Evolutionary conservation across 208 protist species (phyloP).

Genomic region (Leptomonas seymouri): DNA sequence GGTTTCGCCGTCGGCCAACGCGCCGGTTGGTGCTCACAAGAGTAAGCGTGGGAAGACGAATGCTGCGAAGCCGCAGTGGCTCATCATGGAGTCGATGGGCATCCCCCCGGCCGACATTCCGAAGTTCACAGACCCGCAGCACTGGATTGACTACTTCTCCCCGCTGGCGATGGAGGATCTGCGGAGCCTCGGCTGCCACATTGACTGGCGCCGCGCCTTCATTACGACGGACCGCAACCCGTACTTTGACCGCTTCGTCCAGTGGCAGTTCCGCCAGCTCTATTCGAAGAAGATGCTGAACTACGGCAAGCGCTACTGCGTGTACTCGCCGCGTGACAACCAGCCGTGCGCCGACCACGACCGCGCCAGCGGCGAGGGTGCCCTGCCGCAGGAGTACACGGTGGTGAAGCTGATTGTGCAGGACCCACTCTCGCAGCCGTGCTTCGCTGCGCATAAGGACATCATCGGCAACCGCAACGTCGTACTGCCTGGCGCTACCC

Average conservation of each 20-base stretch:
- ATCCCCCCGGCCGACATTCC: slow-evolving; percentile 97
- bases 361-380: slow-evolving; percentile 97
- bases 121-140: slow-evolving; percentile 97
- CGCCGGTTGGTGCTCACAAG: slow-evolving; percentile 59
- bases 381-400: slow-evolving; percentile 98
- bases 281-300: slow-evolving; percentile 90
- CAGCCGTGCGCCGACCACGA: slow-evolving; percentile 99
- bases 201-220: slow-evolving; percentile 99
- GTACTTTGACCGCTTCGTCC: slow-evolving; percentile 99
- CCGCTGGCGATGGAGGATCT: slow-evolving; percentile 96
- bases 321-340: slow-evolving; percentile 98
- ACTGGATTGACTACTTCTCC: slow-evolving; percentile 99
- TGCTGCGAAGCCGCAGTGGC: slow-evolving; percentile 94
- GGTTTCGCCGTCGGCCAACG: slow-evolving; percentile 10
- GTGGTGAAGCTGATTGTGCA: slow-evolving; percentile 97
- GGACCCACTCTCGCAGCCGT: slow-evolving; percentile 72
- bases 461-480: slow-evolving; percentile 80
- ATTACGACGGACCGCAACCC: slow-evolving; percentile 99
- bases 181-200: slow-evolving; percentile 91
- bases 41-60: slow-evolving; percentile 93
- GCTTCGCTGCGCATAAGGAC: slow-evolving; percentile 63
- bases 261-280: slow-evolving; percentile 98
- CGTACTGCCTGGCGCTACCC: slow-evolving; percentile 98
- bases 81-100: slow-evolving; percentile 98
- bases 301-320: slow-evolving; percentile 98